phyloP scores from a whole-genome alignment of 2,329 filamentous ascomycete species.

The Knufia petricola region DNA sequence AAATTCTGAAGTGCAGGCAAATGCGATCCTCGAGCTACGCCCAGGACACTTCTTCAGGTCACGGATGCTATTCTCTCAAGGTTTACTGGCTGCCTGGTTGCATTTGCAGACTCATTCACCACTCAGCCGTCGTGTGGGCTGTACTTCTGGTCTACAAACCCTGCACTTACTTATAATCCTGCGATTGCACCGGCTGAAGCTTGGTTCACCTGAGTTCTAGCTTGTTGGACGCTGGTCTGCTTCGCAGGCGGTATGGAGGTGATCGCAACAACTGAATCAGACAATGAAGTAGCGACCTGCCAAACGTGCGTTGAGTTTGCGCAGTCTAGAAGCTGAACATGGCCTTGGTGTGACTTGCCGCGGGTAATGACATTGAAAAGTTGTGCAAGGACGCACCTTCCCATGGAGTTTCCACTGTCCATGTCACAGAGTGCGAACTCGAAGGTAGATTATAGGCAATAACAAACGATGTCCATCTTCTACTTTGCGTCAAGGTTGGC shows the following conservation, averaged over 20 bases:
- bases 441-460: no score
- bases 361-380: no score
- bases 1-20: conserved; percentile 50
- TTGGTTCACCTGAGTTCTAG: conserved; percentile 10
- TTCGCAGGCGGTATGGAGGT: conserved; percentile 7
- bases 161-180: no score
- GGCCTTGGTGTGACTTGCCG: background rate
- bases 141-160: conserved; percentile 68
- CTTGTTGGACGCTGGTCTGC: conserved; percentile 12
- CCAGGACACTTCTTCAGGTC: conserved; percentile 66
- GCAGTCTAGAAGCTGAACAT: background rate
- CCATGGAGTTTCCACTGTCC: no score
- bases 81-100: conserved; percentile 64
- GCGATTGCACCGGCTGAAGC: conserved; percentile 11
- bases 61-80: conserved; percentile 64
- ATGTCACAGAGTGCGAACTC: no score
- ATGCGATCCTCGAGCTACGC: conserved; percentile 56
- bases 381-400: no score
- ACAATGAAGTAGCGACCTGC: conserved; percentile 13
- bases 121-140: conserved; percentile 69
- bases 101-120: conserved; percentile 65
- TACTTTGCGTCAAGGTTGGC: no score
- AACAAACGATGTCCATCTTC: no score
- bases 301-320: conserved; percentile 13
- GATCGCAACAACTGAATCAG: conserved; percentile 2